Evolutionary conservation across 1,139 yeast species (phyloP).

Genomic region (Kodamaea arcana): DNA sequence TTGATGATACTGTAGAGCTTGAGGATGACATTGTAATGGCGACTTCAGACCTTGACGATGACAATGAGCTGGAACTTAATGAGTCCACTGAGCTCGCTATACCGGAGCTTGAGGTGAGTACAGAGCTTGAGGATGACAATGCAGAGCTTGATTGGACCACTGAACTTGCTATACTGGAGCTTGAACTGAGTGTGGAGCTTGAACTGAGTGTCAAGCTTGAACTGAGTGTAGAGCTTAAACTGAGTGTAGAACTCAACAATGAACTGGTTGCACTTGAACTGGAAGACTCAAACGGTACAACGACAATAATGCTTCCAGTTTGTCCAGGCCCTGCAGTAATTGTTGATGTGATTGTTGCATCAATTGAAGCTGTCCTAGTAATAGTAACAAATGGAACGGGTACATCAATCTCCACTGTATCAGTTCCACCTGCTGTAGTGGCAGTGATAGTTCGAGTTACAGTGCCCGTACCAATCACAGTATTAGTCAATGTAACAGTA

Average conservation of each 20-base stretch:
- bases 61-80: no score
- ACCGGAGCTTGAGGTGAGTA: no score
- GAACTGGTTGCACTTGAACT: neutral
- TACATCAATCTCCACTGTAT: conserved; percentile 14
- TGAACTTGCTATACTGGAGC: no score
- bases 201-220: neutral
- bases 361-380: conserved; percentile 11
- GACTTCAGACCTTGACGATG: no score
- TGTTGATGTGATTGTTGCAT: conserved; percentile 9
- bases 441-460: conserved; percentile 7
- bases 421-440: conserved; percentile 10
- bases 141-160: neutral
- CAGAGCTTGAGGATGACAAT: neutral
- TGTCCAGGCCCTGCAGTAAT: conserved; percentile 8
- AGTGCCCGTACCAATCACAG: conserved; percentile 9
- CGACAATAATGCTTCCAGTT: conserved; percentile 12
- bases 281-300: conserved; percentile 9
- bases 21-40: no score
- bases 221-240: neutral
- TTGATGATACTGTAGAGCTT: no score
- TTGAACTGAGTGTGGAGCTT: neutral
- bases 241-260: neutral
- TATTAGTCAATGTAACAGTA: conserved; percentile 5
- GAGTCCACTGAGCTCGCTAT: neutral
- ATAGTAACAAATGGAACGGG: conserved; percentile 12